Evolutionary conservation across 345 rosid genomes (phyloP).

Genomic region (Gossypioides kirkii): DNA sequence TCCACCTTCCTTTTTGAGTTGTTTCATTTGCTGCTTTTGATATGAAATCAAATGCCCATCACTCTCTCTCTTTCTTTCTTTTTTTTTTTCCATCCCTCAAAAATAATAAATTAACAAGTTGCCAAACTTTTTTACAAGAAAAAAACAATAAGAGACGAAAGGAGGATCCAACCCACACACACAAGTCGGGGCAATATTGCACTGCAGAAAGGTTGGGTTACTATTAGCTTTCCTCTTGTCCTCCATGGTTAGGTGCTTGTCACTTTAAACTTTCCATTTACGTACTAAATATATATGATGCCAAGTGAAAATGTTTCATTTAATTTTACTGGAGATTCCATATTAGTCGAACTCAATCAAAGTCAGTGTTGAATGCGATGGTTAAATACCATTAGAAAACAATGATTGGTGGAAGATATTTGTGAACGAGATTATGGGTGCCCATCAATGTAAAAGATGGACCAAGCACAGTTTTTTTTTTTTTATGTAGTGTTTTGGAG

Average conservation of each 20-base stretch:
- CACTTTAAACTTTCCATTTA: background rate
- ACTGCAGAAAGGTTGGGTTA: background rate
- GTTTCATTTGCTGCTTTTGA: background rate
- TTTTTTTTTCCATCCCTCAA: background rate
- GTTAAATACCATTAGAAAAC: too few species aligned
- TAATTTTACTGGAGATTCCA: too few species aligned
- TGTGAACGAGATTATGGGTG: background rate
- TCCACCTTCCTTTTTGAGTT: background rate
- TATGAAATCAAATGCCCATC: constrained; percentile 10
- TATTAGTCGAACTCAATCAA: too few species aligned
- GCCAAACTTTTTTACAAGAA: background rate
- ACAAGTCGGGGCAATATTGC: background rate
- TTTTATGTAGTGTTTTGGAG: background rate
- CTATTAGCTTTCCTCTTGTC: too few species aligned
- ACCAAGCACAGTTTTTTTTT: background rate
- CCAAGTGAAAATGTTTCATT: background rate
- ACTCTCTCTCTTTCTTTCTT: too few species aligned
- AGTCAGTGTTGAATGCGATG: too few species aligned
- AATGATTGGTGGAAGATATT: too few species aligned
- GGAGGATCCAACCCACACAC: background rate
- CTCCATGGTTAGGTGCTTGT: too few species aligned
- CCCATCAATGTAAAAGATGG: background rate
- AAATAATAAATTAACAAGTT: background rate
- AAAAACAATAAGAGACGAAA: background rate
- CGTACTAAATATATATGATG: background rate